Evolutionary conservation across 441 rosid species (phyloP).

Genomic region (Gossypium davidsonii): DNA sequence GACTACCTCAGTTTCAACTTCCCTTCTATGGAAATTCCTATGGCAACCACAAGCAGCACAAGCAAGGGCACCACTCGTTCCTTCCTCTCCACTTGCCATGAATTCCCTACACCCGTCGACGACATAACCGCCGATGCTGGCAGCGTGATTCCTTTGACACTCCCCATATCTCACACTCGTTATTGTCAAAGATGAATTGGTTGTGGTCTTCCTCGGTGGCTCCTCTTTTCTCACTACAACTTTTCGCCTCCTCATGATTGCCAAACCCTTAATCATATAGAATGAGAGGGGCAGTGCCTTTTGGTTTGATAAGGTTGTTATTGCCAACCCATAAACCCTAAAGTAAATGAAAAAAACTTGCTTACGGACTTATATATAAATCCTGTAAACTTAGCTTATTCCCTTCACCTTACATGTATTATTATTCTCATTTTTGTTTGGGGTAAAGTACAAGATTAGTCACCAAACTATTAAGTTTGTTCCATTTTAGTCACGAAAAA

Average conservation of each 20-base stretch:
- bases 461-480: no score
- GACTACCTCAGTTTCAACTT: constrained; percentile 46
- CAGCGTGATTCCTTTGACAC: constrained; percentile 89
- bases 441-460: no score
- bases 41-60: constrained; percentile 96
- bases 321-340: constrained; percentile 65
- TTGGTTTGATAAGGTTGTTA: constrained; percentile 12
- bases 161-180: constrained; percentile 61
- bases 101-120: constrained; percentile 92
- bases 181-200: constrained; percentile 6
- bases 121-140: constrained; percentile 64
- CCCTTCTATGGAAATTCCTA: constrained; percentile 63
- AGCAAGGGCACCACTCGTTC: constrained; percentile 46
- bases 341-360: constrained; percentile 15
- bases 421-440: neutral
- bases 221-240: constrained; percentile 58
- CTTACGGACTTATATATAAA: neutral
- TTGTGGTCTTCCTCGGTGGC: constrained; percentile 30
- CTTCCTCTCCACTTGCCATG: constrained; percentile 79
- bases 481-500: no score
- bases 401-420: neutral
- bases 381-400: neutral
- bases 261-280: neutral
- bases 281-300: constrained; percentile 6
- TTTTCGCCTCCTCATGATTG: constrained; percentile 57